These are phyloP conservation scores for Mycoemilia scoparia DNA, from an alignment of 192 early-diverging fungal species.

Conservation along the genomic window DNA sequence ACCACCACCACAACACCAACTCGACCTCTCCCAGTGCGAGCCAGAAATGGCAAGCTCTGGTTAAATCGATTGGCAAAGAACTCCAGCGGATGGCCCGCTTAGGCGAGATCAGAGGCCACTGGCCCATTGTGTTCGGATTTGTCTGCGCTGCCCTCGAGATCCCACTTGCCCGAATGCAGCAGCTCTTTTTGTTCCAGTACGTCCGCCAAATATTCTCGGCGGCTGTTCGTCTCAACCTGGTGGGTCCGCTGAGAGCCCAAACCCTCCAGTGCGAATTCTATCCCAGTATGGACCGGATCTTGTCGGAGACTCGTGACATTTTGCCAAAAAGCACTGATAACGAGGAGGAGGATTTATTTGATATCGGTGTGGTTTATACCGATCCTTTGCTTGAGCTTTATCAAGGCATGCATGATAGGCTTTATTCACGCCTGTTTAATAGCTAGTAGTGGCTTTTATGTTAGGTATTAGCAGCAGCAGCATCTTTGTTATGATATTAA, in stretches of 20 bases:
- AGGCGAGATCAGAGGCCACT: constrained; percentile 42
- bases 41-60: constrained; percentile 8
- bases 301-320: constrained; percentile 28
- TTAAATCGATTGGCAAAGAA: constrained; percentile 8
- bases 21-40: too few relatives aligned
- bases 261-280: constrained; percentile 43
- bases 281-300: constrained; percentile 25
- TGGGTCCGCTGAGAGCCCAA: constrained; percentile 82
- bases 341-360: constrained; percentile 15
- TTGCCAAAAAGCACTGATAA: constrained; percentile 29
- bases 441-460: constrained; percentile 26
- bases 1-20: too few relatives aligned
- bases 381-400: constrained; percentile 52
- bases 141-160: constrained; percentile 31
- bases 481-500: too few relatives aligned
- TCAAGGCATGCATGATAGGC: constrained; percentile 58
- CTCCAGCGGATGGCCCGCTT: constrained; percentile 31
- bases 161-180: constrained; percentile 37
- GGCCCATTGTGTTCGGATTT: constrained; percentile 62
- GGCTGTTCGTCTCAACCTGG: constrained; percentile 70
- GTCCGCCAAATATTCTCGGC: constrained; percentile 72
- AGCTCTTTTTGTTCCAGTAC: constrained; percentile 68
- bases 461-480: too few relatives aligned
- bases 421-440: constrained; percentile 62
- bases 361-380: constrained; percentile 33